Evolutionary conservation across 768 basidiomycete genomes (phyloP).

Genomic region (Pulveroboletus sp.): DNA sequence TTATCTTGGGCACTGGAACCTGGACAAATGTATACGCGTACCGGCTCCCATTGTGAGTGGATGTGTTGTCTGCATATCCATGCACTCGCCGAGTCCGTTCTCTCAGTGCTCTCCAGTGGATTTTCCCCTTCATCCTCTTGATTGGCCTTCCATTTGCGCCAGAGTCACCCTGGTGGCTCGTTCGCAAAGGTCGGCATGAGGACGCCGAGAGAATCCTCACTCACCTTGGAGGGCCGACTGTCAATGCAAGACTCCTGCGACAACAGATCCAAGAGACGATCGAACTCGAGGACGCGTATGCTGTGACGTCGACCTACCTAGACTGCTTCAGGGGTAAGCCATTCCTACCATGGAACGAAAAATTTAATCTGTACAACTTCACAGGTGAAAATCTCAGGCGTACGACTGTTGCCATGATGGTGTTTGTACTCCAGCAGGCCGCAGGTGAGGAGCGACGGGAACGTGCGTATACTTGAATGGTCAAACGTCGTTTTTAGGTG

Average conservation of each 20-base stretch:
- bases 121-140: slow-evolving; percentile 30
- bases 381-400: slow-evolving; percentile 23
- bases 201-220: slow-evolving; percentile 20
- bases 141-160: slow-evolving; percentile 30
- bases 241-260: slow-evolving; percentile 21
- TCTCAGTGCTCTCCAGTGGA: slow-evolving; percentile 29
- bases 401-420: slow-evolving; percentile 28
- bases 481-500: slow-evolving; percentile 10
- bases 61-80: background rate
- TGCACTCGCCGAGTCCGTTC: background rate
- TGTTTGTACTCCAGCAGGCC: slow-evolving; percentile 26
- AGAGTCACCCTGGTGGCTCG: slow-evolving; percentile 33
- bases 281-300: slow-evolving; percentile 26
- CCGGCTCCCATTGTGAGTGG: slow-evolving; percentile 24
- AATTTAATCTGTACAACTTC: background rate
- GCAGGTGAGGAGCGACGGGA: slow-evolving; percentile 11
- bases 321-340: slow-evolving; percentile 30
- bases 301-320: slow-evolving; percentile 23
- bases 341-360: background rate
- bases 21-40: slow-evolving; percentile 22
- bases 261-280: slow-evolving; percentile 29
- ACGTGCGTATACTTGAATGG: background rate
- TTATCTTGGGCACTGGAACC: slow-evolving; percentile 22
- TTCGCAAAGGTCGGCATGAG: slow-evolving; percentile 25
- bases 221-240: slow-evolving; percentile 17